Conservation (phyloP, 169 alveolate genomes). For the Amoebophrya sp. region DNA sequence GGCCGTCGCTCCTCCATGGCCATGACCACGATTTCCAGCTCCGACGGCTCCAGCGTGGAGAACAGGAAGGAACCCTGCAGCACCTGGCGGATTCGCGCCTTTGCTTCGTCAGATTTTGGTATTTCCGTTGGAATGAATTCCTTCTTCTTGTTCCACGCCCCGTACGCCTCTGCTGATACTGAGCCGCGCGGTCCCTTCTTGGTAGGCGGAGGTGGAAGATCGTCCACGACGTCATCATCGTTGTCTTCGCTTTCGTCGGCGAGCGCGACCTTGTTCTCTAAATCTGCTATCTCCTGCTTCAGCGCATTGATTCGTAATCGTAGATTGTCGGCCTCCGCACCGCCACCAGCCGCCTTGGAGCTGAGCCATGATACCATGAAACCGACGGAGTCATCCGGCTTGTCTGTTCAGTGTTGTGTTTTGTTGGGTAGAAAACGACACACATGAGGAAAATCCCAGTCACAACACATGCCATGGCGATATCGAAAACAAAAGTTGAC, state of each 20-base stretch:
- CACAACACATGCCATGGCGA: no score
- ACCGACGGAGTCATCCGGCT: neutral
- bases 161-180: constrained; percentile 83
- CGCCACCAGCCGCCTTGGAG: neutral
- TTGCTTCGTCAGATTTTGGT: constrained; percentile 13
- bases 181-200: neutral
- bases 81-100: constrained; percentile 24
- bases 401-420: neutral
- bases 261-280: neutral
- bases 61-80: constrained; percentile 22
- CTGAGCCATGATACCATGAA: neutral
- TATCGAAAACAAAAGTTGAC: no score
- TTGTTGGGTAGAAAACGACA: no score
- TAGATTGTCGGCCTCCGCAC: neutral
- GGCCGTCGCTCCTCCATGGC: constrained; percentile 27
- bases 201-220: neutral
- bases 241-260: neutral
- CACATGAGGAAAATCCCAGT: no score
- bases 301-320: neutral
- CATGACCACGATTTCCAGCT: constrained; percentile 14
- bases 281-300: neutral
- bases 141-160: constrained; percentile 70
- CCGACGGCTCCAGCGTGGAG: neutral
- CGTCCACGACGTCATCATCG: neutral
- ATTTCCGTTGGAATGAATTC: constrained; percentile 52